Base-by-base conservation (phyloP, 2,329 filamentous ascomycete species). In the Fusarium domesticum region DNA sequence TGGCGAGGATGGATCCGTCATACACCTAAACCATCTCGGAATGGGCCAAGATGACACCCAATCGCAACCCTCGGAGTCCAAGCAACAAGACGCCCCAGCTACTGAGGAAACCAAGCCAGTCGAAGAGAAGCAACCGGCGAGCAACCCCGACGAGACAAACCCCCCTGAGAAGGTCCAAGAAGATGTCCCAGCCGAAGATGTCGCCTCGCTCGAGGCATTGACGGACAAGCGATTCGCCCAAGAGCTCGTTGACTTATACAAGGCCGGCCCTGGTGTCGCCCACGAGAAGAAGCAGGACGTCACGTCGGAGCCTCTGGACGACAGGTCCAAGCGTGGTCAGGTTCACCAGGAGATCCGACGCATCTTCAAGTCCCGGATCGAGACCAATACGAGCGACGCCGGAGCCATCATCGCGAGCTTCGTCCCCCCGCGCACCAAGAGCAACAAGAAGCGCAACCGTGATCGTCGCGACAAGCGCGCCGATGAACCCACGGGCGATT, bases 341-440 rank as follows among this genome's bases (percentile, higher is more conserved):
- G 66, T 81, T 6, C 79, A 83, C 57, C 73, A 75, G 59, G 74
- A 80, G 72, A 73, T 96, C 35, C 87, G 91, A 18, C 84, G 84
- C 32, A 84, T 95, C 48, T 96, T 96, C 65, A 72, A 74, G n/a
- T 85, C 83, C 3, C 78, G 81, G 43, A 75, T 96, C 39, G 88
- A 95, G 45, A 95, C 89, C 2, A 74, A 73, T 15, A 95, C 90
- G 2, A 69, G 73, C 32, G 62, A 62, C 16, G 63, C 66, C 4
- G 76, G 75, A 35, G 80, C 85, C 48, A 81, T 84, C 46, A 80
- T 87, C 36, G 87, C 87, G 18, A 75, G 74, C 6, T 79, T 87
- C 42, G 75, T 87, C 51, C 75, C 76, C 69, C 77, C 20, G 58
- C 67, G 59, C 14, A 64, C 61, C 35, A 56, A 41, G 15, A 57